These are phyloP conservation scores for Pleodorina starrii DNA, from an alignment of 139 green algal species.

Conservation along the genomic window DNA sequence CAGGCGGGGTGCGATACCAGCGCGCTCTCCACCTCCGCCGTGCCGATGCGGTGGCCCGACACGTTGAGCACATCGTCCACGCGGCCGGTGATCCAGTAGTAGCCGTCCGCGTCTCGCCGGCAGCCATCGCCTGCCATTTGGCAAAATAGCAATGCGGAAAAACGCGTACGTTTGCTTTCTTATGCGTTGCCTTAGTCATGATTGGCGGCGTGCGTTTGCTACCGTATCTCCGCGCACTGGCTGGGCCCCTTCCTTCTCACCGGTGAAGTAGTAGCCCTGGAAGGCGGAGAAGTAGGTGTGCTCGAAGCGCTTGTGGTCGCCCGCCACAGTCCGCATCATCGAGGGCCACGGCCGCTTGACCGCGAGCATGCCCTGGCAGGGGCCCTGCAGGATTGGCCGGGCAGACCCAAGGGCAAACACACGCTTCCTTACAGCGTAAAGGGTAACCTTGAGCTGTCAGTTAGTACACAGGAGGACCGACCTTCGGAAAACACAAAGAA, in stretches of 20 bases:
- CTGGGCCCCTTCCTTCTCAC: constrained; percentile 40
- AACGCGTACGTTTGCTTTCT: neutral
- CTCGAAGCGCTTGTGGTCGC: constrained; percentile 96
- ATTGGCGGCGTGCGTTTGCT: neutral
- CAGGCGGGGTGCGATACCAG: constrained; percentile 85
- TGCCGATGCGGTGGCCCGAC: constrained; percentile 94
- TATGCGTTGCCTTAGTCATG: neutral
- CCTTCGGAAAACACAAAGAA: too few relatives aligned
- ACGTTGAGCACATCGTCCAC: constrained; percentile 98
- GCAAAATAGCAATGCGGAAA: neutral
- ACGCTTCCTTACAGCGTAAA: too few relatives aligned
- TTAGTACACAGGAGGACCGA: too few relatives aligned
- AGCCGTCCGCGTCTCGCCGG: constrained; percentile 77
- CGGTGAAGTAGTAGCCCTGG: constrained; percentile 96
- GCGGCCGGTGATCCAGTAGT: constrained; percentile 89
- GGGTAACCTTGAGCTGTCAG: too few relatives aligned
- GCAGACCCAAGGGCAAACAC: too few relatives aligned
- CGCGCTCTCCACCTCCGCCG: constrained; percentile 96
- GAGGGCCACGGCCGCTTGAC: constrained; percentile 84
- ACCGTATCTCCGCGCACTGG: neutral
- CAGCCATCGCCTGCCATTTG: constrained; percentile 71
- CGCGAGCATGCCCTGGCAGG: constrained; percentile 24
- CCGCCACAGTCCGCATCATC: constrained; percentile 89
- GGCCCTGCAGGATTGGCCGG: neutral
- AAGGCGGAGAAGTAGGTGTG: constrained; percentile 93